Percentiles rank a stretch among this genome's conserved stretches.
Conservation (phyloP, 345 rosid species). For the Populus deltoides region DNA sequence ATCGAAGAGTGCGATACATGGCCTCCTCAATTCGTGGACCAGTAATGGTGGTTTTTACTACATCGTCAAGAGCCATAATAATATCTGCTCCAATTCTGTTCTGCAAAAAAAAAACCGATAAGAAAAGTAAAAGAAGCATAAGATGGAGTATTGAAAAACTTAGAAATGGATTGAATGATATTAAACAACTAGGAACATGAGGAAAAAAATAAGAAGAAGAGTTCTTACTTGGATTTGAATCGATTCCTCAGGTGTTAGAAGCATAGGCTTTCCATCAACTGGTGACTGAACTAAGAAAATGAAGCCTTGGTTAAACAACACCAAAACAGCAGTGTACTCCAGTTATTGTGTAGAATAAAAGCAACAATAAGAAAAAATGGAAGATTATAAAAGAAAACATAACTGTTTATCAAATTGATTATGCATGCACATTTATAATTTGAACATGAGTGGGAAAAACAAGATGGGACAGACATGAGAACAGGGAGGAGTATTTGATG, state of each 20-base stretch:
- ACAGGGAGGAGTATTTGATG: not conserved
- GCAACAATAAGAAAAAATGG: slow-evolving; percentile 1
- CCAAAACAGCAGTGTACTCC: slow-evolving; percentile 1
- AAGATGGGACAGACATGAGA: not conserved
- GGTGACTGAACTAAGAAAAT: slow-evolving; percentile 59
- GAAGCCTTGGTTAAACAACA: slow-evolving; percentile 20
- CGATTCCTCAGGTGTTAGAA: slow-evolving; percentile 81
- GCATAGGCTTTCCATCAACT: slow-evolving; percentile 79
- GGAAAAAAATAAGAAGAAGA: not conserved
- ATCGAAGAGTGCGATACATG: slow-evolving; percentile 81
- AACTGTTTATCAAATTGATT: too few relatives aligned
- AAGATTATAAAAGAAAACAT: not conserved
- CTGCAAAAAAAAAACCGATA: slow-evolving; percentile 32
- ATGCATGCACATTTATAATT: too few relatives aligned
- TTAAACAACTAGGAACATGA: not conserved
- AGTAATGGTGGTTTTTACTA: slow-evolving; percentile 70
- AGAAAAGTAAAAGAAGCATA: not conserved
- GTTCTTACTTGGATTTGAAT: slow-evolving; percentile 71
- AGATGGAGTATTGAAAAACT: not conserved
- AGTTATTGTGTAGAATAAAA: not conserved
- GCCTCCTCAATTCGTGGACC: slow-evolving; percentile 85
- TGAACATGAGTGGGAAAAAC: not conserved
- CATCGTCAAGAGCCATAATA: slow-evolving; percentile 90
- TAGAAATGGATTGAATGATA: not conserved
- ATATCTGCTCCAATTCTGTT: slow-evolving; percentile 85